Conservation (phyloP, 306 rosid species). For the Prunus salicina region DNA sequence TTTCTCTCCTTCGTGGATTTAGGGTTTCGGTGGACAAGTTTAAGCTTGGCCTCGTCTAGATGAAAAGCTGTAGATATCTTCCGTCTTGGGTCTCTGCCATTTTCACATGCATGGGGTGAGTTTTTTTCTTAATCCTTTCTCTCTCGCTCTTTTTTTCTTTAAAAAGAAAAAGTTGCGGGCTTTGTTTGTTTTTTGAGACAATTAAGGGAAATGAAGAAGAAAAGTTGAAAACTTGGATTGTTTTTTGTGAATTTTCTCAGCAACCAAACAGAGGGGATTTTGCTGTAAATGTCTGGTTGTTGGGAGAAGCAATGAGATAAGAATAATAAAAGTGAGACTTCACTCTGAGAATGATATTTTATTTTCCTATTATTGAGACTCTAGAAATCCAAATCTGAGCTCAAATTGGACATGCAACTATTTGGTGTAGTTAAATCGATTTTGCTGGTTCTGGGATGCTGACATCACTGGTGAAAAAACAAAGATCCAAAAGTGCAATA, state of each 20-base stretch:
- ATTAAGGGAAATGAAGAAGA: not conserved
- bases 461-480: constrained; percentile 20
- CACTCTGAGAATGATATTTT: not conserved
- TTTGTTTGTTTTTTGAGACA: constrained; percentile 25
- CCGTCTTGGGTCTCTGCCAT: constrained; percentile 59
- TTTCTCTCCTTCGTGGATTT: constrained; percentile 7
- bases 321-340: not conserved
- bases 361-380: not conserved
- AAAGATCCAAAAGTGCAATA: constrained; percentile 6
- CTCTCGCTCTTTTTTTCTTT: not conserved
- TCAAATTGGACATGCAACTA: not conserved
- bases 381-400: not conserved
- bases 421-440: not conserved
- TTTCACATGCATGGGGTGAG: constrained; percentile 75
- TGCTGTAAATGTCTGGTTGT: constrained; percentile 17
- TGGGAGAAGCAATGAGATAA: not conserved
- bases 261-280: constrained; percentile 4
- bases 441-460: constrained; percentile 25
- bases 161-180: not conserved
- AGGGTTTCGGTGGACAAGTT: constrained; percentile 32
- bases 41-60: constrained; percentile 37
- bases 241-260: not conserved
- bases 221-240: not conserved
- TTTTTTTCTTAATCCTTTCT: constrained; percentile 19
- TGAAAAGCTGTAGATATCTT: constrained; percentile 48